Evolutionary conservation across 192 early-diverging fungal species (phyloP).

Genomic region (Umbelopsis ramanniana): DNA sequence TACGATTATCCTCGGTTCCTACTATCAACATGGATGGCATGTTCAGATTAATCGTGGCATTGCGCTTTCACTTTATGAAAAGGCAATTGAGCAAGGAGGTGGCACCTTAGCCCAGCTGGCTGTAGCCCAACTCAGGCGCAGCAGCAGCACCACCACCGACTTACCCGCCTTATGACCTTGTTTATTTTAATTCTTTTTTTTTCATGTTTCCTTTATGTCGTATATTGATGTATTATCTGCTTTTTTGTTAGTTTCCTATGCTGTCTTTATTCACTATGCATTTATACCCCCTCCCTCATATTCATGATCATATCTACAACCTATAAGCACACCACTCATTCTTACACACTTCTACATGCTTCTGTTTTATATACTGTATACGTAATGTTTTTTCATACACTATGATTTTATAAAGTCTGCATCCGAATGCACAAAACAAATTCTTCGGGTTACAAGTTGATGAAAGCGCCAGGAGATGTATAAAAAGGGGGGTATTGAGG

Average conservation of each 20-base stretch:
- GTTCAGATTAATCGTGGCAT: slow-evolving; percentile 36
- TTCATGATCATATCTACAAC: neutral
- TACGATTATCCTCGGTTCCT: slow-evolving; percentile 36
- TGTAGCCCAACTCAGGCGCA: slow-evolving; percentile 7
- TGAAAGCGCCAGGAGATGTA: neutral
- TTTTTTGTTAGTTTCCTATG: slow-evolving; percentile 2
- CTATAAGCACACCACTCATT: neutral
- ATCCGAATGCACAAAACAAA: neutral
- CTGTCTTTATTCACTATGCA: slow-evolving; percentile 12
- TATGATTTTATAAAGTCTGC: neutral
- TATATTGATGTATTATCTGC: slow-evolving; percentile 14
- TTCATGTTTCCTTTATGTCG: slow-evolving; percentile 1
- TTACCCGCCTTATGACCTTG: neutral
- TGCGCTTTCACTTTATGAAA: slow-evolving; percentile 34
- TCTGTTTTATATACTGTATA: neutral
- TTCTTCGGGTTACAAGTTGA: neutral
- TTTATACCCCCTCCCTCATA: neutral
- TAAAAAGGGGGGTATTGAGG: neutral
- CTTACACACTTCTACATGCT: slow-evolving; percentile 1
- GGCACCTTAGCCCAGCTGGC: slow-evolving; percentile 17
- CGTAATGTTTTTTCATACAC: neutral
- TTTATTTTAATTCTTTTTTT: neutral
- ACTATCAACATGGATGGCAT: slow-evolving; percentile 50
- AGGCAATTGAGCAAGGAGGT: slow-evolving; percentile 33
- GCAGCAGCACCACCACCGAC: neutral